Base-by-base conservation (phyloP, 2,329 filamentous ascomycete species). In the Penicillium sp. region DNA sequence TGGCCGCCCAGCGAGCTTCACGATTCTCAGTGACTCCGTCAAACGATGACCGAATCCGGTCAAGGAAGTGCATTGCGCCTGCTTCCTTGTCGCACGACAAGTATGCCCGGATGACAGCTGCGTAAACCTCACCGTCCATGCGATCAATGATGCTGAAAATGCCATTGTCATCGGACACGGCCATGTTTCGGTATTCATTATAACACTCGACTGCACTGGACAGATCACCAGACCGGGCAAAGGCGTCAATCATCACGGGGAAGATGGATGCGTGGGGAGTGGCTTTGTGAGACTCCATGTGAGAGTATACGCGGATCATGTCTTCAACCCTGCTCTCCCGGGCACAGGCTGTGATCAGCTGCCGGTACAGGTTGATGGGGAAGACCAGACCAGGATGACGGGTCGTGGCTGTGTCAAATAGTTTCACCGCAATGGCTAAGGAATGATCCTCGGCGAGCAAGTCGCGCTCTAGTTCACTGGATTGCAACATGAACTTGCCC, bases 181-280 rank as follows among this genome's bases (percentile, higher is more conserved):
- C 90, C 37, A 96, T 76, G 39, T 82, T 81, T 63, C 89, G 89
- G 76, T 97, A 97, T 70, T 95, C 88, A 55, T 94, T 91, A 72
- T 96, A 98, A 70, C 89, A 90, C 66, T 95, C 90, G 5, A 97
- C 88, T 18, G 90, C 93, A 58, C 87, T 94, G 60, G 84, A 78
- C 39, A 97, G 73, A 65, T 97, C 90, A 43, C 90, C 87, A 9
- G 80, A 80, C 37, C 81, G 80, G 51, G 88, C 88, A 64, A 95
- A 97, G 0, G 90, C 90, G n/a, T 86, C 84, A 66, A 98, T 96
- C 88, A 98, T 95, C 13, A 85, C 80, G 1, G 90, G 86, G 71
- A 95, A 97, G 45, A 91, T 88, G 39, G 85, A 82, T 5, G 89
- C 85, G 49, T 85, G 83, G 0, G 91, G 88, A 12, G 81, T 79